phyloP scores from a whole-genome alignment of 140 eudicot species.

The Erigeron philadelphicus region DNA sequence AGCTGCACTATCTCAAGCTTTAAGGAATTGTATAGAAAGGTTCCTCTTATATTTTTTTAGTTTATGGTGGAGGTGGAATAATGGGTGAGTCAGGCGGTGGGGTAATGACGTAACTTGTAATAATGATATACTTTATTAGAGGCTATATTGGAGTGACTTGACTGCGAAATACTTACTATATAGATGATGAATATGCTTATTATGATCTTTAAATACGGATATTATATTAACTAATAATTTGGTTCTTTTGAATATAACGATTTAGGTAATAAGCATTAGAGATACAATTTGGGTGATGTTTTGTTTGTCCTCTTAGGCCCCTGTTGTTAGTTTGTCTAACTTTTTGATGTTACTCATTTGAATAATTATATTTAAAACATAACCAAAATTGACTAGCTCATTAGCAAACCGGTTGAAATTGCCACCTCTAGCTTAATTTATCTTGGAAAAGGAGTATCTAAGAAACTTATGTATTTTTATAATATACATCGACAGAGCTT shows the following conservation, averaged over 20 bases:
- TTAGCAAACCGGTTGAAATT: too few relatives aligned
- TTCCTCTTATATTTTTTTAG: constrained; percentile 21
- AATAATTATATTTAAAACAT: background rate
- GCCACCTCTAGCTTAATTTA: background rate
- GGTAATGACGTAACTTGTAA: background rate
- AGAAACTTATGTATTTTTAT: constrained; percentile 2
- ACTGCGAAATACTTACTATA: background rate
- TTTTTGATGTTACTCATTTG: background rate
- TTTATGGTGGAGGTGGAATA: background rate
- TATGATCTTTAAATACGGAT: background rate
- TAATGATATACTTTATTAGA: background rate
- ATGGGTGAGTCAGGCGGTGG: background rate
- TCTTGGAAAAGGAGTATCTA: constrained; percentile 2
- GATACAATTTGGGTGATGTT: background rate
- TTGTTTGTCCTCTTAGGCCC: background rate
- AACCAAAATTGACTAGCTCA: too few relatives aligned
- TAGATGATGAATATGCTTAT: background rate
- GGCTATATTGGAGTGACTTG: background rate
- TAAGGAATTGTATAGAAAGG: constrained; percentile 92
- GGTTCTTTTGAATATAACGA: background rate
- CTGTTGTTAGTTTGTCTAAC: background rate
- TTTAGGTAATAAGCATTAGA: background rate
- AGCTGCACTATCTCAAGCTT: constrained; percentile 90
- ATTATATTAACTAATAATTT: background rate
- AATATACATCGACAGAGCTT: constrained; percentile 49